Evolutionary conservation across 2,329 filamentous ascomycete genomes (phyloP), one percentile per base, ranked within the genome.

Genomic region (Pseudogymnoascus destructans): DNA sequence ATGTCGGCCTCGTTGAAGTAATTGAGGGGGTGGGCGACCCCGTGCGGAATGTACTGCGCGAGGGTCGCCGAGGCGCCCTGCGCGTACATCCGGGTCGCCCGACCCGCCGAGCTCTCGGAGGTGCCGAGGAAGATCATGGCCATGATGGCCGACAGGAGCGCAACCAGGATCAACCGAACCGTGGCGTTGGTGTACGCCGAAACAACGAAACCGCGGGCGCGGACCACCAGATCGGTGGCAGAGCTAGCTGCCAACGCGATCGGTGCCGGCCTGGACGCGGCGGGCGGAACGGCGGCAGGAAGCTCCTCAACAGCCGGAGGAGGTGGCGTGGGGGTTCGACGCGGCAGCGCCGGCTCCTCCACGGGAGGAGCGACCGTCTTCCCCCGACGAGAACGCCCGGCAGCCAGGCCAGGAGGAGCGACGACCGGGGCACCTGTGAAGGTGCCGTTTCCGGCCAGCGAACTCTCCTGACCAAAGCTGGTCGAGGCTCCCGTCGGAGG

Each of bases 41-140:
- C 36, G 25, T 60, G 57, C 7, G 67, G 67, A 42, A 68, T 57
- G 46, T 65, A 61, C 59, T 64, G 64, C 36, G 61, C 61, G 30
- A 35, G 54, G 54, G 33, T 56, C 11, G 15, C 59, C 23, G 25
- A 30, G 40, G 38, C 61, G 46, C 32, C 54, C 21, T 38, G 54
- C 33, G 13, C 54, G 21, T 35, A 33, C 30, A 38, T 36, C 30
- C 33, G 54, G 54, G 54, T 35, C 30, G 54, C 54, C 54, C 54
- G 54, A 38, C 54, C 33, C 30, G 21, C 54, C 21, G 21, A 21
- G 30, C 33, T 21, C 11, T 56, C 54, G 30, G 30, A 35, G 9
- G 54, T 8, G 30, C 54, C 33, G 30, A 36, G 30, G 54, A 56
- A 15, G 21, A 8, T 15, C 10, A 56, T n/a, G 30, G 21, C 30